phyloP scores from a whole-genome alignment of 805 yeast genomes.

The Kockiozyma suomiensis region DNA sequence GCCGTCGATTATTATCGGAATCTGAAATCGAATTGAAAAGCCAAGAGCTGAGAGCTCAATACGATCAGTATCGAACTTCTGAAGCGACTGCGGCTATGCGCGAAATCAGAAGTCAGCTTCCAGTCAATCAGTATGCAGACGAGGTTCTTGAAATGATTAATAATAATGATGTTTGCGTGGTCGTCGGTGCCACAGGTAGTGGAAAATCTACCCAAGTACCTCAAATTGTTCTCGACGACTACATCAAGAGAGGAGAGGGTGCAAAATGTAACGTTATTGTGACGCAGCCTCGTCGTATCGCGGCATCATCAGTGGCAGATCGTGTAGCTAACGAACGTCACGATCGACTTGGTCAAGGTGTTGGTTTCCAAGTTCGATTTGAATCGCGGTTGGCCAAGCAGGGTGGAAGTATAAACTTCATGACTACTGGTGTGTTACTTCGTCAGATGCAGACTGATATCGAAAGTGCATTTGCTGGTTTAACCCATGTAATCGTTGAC shows the following conservation, averaged over 20 bases:
- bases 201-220: slow-evolving; percentile 39
- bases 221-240: slow-evolving; percentile 34
- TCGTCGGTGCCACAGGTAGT: slow-evolving; percentile 37
- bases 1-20: not conserved
- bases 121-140: slow-evolving; percentile 15
- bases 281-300: slow-evolving; percentile 39
- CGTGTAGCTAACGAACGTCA: slow-evolving; percentile 76
- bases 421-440: slow-evolving; percentile 86
- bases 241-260: slow-evolving; percentile 22
- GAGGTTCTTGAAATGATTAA: slow-evolving; percentile 27
- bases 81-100: slow-evolving; percentile 17
- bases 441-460: slow-evolving; percentile 42
- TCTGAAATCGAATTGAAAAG: not conserved
- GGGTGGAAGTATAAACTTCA: slow-evolving; percentile 65
- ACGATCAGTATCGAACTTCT: slow-evolving; percentile 3
- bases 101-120: slow-evolving; percentile 17
- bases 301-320: slow-evolving; percentile 58
- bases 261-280: slow-evolving; percentile 32
- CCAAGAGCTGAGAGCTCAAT: not conserved
- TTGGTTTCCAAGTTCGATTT: slow-evolving; percentile 77
- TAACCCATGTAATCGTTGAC: slow-evolving; percentile 66
- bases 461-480: slow-evolving; percentile 14
- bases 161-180: slow-evolving; percentile 27
- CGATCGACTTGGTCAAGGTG: slow-evolving; percentile 64
- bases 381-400: slow-evolving; percentile 60